Conservation (phyloP, 2,329 filamentous ascomycete genomes). For the Calonectria pseudoturangicola region DNA sequence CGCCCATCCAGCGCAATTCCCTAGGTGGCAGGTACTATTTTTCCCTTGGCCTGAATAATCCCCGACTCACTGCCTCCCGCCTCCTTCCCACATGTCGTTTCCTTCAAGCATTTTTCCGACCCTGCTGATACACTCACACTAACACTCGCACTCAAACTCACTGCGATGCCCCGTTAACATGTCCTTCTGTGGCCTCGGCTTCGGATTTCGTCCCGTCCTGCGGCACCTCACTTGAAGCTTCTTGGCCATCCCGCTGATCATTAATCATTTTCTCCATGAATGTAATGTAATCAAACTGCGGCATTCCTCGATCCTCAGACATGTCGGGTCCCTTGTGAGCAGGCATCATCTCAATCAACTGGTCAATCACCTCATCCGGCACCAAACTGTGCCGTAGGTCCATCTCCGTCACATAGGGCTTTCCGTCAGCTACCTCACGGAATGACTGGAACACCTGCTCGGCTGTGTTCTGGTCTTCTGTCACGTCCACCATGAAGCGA, state of each 20-base stretch:
- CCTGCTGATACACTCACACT: conserved; percentile 15
- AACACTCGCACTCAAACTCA: conserved; percentile 18
- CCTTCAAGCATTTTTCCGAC: conserved; percentile 9
- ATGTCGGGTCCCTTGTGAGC: conserved; percentile 88
- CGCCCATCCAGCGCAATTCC: conserved; percentile 34
- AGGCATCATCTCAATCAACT: conserved; percentile 91
- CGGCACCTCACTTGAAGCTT: conserved; percentile 55
- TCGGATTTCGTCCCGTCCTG: conserved; percentile 60
- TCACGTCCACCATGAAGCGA: conserved; percentile 99
- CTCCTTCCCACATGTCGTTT: background rate
- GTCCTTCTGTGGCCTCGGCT: conserved; percentile 56
- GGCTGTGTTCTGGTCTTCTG: conserved; percentile 98
- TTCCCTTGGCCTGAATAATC: conserved; percentile 32
- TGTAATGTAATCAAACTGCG: conserved; percentile 96
- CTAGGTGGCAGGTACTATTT: conserved; percentile 30
- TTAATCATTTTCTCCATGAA: conserved; percentile 94
- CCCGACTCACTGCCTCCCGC: conserved; percentile 24
- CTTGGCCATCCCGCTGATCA: conserved; percentile 59
- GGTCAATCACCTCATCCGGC: conserved; percentile 96
- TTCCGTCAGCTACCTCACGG: conserved; percentile 97
- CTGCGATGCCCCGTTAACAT: conserved; percentile 59
- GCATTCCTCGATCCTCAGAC: conserved; percentile 86
- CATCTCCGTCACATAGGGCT: conserved; percentile 98
- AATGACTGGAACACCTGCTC: conserved; percentile 99
- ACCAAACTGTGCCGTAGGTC: conserved; percentile 96